phyloP scores from a whole-genome alignment of 768 basidiomycete species.

The Boletus rex-veris region DNA sequence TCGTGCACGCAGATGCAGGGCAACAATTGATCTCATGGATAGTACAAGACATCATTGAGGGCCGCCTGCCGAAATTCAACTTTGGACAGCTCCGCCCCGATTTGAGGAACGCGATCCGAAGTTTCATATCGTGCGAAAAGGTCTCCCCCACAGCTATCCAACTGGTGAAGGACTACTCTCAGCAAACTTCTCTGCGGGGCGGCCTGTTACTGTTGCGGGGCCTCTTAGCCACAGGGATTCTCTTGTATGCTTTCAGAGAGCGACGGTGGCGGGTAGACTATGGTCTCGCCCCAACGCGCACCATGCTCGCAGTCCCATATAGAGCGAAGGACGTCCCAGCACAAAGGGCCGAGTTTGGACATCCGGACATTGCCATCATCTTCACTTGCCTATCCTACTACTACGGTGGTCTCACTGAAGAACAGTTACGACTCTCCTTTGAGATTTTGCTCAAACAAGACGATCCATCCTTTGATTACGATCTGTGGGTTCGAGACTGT shows the following conservation, averaged over 20 bases:
- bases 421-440: constrained; percentile 30
- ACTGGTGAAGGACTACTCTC: constrained; percentile 3
- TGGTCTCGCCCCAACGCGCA: constrained; percentile 31
- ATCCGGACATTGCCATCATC: constrained; percentile 33
- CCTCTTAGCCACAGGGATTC: constrained; percentile 22
- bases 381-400: constrained; percentile 37
- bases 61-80: constrained; percentile 13
- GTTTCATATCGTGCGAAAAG: constrained; percentile 22
- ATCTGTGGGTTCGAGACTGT: constrained; percentile 27
- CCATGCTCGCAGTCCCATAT: constrained; percentile 37
- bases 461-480: constrained; percentile 32
- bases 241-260: constrained; percentile 30
- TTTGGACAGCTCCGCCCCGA: constrained; percentile 8
- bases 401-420: constrained; percentile 30
- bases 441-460: constrained; percentile 28
- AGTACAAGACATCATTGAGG: constrained; percentile 13
- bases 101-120: constrained; percentile 6
- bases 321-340: constrained; percentile 37
- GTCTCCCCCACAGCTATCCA: background rate
- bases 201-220: constrained; percentile 34
- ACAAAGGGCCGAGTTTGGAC: constrained; percentile 35
- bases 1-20: constrained; percentile 16
- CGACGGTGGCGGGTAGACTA: constrained; percentile 39
- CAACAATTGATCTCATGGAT: constrained; percentile 11
- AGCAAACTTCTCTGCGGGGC: constrained; percentile 7